A percentile compares a stretch with the other conserved stretches of the same genome.
Evolutionary conservation across 2,329 filamentous ascomycete genomes (phyloP).

Genomic region (Phaeosphaeria sp.): DNA sequence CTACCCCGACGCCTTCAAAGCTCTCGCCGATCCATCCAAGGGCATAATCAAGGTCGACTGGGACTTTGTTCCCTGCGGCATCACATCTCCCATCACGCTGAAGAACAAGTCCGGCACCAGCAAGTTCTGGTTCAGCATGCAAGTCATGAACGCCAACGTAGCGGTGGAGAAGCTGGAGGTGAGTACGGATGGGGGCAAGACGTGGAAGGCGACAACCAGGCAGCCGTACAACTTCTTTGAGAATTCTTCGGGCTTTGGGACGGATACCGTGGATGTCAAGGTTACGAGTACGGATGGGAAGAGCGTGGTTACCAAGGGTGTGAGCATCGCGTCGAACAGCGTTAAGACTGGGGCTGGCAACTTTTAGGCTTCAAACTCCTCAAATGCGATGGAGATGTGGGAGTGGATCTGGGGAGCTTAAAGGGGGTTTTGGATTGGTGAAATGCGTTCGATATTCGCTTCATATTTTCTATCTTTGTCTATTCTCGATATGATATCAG

Average conservation of each 20-base stretch:
- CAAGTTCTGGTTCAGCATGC: constrained; percentile 65
- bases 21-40: constrained; percentile 52
- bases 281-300: constrained; percentile 62
- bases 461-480: background rate
- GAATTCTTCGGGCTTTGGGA: constrained; percentile 63
- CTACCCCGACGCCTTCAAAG: constrained; percentile 58
- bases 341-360: constrained; percentile 39
- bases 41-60: constrained; percentile 60
- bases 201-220: constrained; percentile 64
- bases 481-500: background rate
- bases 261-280: constrained; percentile 60
- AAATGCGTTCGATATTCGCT: background rate
- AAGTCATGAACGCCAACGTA: constrained; percentile 69
- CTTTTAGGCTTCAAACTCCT: no score
- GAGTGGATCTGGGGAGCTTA: background rate
- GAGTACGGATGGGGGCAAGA: constrained; percentile 64
- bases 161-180: constrained; percentile 65
- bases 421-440: background rate
- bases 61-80: constrained; percentile 59
- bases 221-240: constrained; percentile 66
- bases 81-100: constrained; percentile 57
- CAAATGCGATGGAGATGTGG: no score
- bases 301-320: constrained; percentile 59
- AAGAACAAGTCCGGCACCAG: constrained; percentile 62
- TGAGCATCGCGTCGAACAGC: constrained; percentile 51